Conservation (phyloP, 805 yeast species). For the Sugiyamaella boreocaroliniensis region DNA sequence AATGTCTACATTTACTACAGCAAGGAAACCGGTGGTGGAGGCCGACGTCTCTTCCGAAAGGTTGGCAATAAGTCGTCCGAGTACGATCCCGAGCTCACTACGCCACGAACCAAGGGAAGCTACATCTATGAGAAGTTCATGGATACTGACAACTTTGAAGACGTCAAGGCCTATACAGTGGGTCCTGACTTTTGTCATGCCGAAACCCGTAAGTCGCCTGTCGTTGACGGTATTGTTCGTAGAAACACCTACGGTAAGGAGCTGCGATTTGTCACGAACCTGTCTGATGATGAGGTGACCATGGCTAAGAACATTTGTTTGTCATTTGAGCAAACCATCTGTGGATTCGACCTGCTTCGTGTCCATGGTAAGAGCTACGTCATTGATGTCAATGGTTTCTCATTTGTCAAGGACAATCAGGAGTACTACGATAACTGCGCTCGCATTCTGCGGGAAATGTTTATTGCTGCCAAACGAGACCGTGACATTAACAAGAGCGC, state of each 20-base stretch:
- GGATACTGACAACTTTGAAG: slow-evolving; percentile 98
- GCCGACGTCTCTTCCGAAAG: slow-evolving; percentile 85
- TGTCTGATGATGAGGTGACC: slow-evolving; percentile 63
- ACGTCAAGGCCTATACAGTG: slow-evolving; percentile 96
- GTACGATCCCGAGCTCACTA: slow-evolving; percentile 70
- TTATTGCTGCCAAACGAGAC: slow-evolving; percentile 49
- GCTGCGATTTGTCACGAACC: slow-evolving; percentile 78
- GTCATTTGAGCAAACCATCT: slow-evolving; percentile 84
- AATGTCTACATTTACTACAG: slow-evolving; percentile 91
- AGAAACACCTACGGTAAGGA: slow-evolving; percentile 98
- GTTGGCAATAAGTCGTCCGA: slow-evolving; percentile 97
- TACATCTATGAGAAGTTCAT: slow-evolving; percentile 89
- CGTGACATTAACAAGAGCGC: slow-evolving; percentile 26
- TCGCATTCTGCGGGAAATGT: slow-evolving; percentile 64
- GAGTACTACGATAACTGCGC: slow-evolving; percentile 83
- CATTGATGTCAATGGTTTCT: slow-evolving; percentile 96
- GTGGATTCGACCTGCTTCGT: slow-evolving; percentile 92
- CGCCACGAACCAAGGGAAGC: slow-evolving; percentile 84
- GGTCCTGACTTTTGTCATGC: slow-evolving; percentile 92
- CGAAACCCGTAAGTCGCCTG: slow-evolving; percentile 96
- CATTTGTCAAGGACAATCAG: slow-evolving; percentile 89
- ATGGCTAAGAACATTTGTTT: slow-evolving; percentile 75
- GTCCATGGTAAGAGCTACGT: slow-evolving; percentile 86
- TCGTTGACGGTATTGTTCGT: slow-evolving; percentile 97
- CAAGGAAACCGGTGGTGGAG: slow-evolving; percentile 91